Percentiles rank a stretch among this genome's conserved stretches.
Evolutionary conservation across 2,329 filamentous ascomycete genomes (phyloP).

Genomic region (Fusarium brachygibbosum): DNA sequence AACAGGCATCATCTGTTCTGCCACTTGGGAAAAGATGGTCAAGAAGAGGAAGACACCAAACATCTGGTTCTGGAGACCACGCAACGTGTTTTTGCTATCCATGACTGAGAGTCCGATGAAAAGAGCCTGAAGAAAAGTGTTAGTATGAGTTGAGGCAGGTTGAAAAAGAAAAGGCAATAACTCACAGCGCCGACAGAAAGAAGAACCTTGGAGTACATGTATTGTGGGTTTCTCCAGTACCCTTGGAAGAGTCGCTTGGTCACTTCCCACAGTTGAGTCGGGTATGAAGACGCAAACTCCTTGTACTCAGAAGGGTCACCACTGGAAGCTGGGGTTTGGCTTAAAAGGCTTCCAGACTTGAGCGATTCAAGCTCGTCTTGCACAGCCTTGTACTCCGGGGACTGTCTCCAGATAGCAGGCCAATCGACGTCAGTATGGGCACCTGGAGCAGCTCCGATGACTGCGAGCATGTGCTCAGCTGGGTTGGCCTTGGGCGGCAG

Average conservation of each 20-base stretch:
- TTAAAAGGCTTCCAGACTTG: neutral
- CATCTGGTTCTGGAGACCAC: constrained; percentile 78
- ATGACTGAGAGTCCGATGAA: constrained; percentile 80
- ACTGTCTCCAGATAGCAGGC: constrained; percentile 54
- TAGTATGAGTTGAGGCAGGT: rapidly evolving
- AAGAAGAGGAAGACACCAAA: constrained; percentile 79
- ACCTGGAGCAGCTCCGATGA: constrained; percentile 61
- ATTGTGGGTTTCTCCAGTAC: constrained; percentile 63
- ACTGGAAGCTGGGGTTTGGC: rapidly evolving
- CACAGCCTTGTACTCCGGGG: constrained; percentile 50
- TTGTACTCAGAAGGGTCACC: constrained; percentile 32
- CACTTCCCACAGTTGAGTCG: constrained; percentile 52
- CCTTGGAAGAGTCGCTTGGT: constrained; percentile 53
- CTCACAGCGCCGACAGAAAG: constrained; percentile 32
- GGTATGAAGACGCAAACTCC: constrained; percentile 51
- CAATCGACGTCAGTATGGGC: constrained; percentile 60
- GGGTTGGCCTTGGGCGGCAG: constrained; percentile 71
- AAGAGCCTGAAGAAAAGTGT: constrained; percentile 51
- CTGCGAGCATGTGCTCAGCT: constrained; percentile 75
- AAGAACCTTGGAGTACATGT: constrained; percentile 69
- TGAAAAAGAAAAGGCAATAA: constrained; percentile 37
- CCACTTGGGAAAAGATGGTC: constrained; percentile 75
- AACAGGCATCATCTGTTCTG: constrained; percentile 77
- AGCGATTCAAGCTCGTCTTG: constrained; percentile 53
- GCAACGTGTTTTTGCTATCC: constrained; percentile 69